These are phyloP conservation scores for Nicotiana paniculata DNA, from an alignment of 257 asterid species.

Conservation along the genomic window DNA sequence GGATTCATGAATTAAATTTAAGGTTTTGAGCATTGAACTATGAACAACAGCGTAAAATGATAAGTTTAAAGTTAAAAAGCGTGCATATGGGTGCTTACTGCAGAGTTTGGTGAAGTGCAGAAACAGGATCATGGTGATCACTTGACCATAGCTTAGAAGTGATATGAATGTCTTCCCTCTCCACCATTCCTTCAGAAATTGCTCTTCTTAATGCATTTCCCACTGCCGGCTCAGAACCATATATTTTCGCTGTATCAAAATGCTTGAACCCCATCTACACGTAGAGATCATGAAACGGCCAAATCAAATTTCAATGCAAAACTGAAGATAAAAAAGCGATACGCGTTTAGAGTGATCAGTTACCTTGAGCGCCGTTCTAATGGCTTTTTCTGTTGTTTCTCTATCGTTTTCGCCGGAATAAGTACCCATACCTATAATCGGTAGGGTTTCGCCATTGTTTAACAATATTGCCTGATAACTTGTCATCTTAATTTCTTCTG, in stretches of 20 bases:
- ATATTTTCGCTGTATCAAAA: conserved; percentile 75
- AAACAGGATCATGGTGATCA: conserved; percentile 72
- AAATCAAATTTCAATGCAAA: not conserved
- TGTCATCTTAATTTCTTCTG: conserved; percentile 23
- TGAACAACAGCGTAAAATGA: no score
- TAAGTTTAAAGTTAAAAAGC: not conserved
- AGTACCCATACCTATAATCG: conserved; percentile 70
- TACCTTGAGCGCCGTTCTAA: conserved; percentile 68
- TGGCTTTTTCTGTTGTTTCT: conserved; percentile 54
- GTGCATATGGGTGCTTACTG: conserved; percentile 26
- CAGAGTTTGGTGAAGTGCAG: conserved; percentile 58
- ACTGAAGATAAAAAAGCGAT: not conserved
- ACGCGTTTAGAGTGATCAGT: not conserved
- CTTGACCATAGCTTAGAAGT: conserved; percentile 81
- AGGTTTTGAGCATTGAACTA: no score
- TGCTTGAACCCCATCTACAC: conserved; percentile 71
- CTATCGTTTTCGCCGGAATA: conserved; percentile 58
- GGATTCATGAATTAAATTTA: no score
- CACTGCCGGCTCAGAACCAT: conserved; percentile 71
- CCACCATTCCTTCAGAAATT: conserved; percentile 27
- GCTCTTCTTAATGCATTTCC: conserved; percentile 61
- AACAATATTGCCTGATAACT: conserved; percentile 36
- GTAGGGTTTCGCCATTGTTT: conserved; percentile 69
- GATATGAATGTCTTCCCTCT: conserved; percentile 55
- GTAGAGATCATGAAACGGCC: not conserved